phyloP scores from a whole-genome alignment of 169 alveolate species.

The Neospora caninum region DNA sequence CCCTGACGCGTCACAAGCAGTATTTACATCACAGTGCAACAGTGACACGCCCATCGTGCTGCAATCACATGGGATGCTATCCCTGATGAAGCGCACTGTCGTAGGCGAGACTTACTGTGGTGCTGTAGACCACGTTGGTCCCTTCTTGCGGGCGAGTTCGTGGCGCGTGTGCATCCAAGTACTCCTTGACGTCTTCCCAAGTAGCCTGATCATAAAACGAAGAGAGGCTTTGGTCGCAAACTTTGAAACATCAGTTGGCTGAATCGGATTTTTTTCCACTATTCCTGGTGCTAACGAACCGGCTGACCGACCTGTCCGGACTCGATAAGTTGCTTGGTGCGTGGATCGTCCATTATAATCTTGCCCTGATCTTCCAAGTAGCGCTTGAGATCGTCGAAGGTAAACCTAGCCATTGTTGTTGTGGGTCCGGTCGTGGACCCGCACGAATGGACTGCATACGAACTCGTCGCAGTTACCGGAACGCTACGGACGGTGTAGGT shows the following conservation, averaged over 20 bases:
- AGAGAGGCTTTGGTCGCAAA: neutral
- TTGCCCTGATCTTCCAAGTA: conserved; percentile 56
- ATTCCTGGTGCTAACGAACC: neutral
- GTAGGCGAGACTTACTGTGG: neutral
- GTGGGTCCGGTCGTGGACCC: neutral
- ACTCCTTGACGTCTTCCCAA: conserved; percentile 68
- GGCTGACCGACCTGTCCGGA: conserved; percentile 51
- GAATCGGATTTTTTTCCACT: neutral
- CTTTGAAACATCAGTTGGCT: neutral
- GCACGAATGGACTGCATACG: neutral
- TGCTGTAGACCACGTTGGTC: conserved; percentile 11
- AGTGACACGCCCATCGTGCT: neutral
- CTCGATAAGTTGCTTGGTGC: conserved; percentile 61
- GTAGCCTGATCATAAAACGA: conserved; percentile 44
- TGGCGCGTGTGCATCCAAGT: conserved; percentile 56
- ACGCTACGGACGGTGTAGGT: conserved; percentile 42
- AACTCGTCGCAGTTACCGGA: neutral
- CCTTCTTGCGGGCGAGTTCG: neutral
- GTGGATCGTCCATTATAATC: conserved; percentile 43
- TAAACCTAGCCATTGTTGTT: neutral
- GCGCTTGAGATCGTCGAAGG: conserved; percentile 49
- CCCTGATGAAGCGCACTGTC: neutral
- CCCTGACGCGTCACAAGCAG: conserved; percentile 46
- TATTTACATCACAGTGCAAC: neutral
- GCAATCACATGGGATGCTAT: neutral